phyloP scores from a whole-genome alignment of 306 rosid genomes.

The Cucumis sativus region DNA sequence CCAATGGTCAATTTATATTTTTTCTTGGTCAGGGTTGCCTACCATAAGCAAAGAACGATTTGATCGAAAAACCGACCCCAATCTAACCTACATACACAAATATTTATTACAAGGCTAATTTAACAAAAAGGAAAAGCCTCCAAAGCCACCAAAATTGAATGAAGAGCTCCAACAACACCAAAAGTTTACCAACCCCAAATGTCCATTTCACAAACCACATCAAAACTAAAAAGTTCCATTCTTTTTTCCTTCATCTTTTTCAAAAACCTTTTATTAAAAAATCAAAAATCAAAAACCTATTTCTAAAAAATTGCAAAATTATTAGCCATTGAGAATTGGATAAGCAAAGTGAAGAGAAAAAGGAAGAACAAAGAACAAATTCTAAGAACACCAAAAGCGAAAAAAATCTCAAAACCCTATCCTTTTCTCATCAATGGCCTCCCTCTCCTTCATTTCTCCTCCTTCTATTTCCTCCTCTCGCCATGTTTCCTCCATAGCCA shows the following conservation, averaged over 20 bases:
- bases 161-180: neutral
- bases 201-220: neutral
- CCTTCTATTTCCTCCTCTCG: slow-evolving; percentile 39
- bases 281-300: no score
- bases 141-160: neutral
- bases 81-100: no score
- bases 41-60: no score
- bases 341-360: neutral
- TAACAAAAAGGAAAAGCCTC: neutral
- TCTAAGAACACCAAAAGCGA: no score
- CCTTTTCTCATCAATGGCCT: slow-evolving; percentile 4
- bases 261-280: no score
- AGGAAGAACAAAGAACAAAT: neutral
- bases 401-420: no score
- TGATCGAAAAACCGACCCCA: no score
- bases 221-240: neutral
- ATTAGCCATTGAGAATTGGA: neutral
- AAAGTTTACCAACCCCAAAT: slow-evolving; percentile 3
- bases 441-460: slow-evolving; percentile 37
- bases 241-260: neutral
- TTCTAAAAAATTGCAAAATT: neutral
- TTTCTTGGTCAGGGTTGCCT: no score
- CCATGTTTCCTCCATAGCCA: slow-evolving; percentile 32
- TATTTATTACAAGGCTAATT: no score
- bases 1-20: no score